Conservation (phyloP, 371 early-diverging fungal species). For the Syncephalastrum racemosum region DNA sequence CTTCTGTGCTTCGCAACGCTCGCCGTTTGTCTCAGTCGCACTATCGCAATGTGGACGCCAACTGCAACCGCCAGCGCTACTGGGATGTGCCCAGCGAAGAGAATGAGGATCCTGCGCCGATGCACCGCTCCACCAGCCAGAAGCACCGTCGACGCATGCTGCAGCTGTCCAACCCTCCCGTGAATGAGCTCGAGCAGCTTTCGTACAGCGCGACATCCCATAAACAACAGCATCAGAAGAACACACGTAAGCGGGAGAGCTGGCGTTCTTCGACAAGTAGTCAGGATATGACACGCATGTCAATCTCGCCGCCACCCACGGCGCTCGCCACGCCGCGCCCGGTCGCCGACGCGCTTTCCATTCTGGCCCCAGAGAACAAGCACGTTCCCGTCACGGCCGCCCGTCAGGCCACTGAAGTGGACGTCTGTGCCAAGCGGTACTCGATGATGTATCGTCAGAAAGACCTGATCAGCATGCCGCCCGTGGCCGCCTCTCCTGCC, state of each 20-base stretch:
- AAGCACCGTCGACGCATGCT: conserved; percentile 30
- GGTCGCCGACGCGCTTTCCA: conserved; percentile 21
- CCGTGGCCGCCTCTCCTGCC: conserved; percentile 7
- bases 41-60: no score
- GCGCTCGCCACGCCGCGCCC: conserved; percentile 16
- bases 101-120: not conserved
- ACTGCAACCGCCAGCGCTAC: conserved; percentile 3
- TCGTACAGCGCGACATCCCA: conserved; percentile 26
- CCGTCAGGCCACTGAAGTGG: conserved; percentile 21
- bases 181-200: conserved; percentile 37
- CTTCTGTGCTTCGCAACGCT: no score
- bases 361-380: conserved; percentile 16
- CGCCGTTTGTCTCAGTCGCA: no score
- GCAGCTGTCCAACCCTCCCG: conserved; percentile 33
- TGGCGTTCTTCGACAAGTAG: not conserved
- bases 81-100: not conserved
- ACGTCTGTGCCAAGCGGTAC: conserved; percentile 31
- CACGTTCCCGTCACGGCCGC: conserved; percentile 6
- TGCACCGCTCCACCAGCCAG: conserved; percentile 29
- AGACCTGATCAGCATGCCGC: conserved; percentile 6
- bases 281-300: not conserved
- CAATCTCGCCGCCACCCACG: conserved; percentile 17
- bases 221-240: not conserved
- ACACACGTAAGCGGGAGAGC: not conserved
- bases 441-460: conserved; percentile 18